These are phyloP conservation scores for Fusarium sp. DNA, from an alignment of 2,329 filamentous ascomycete genomes.

Conservation along the genomic window DNA sequence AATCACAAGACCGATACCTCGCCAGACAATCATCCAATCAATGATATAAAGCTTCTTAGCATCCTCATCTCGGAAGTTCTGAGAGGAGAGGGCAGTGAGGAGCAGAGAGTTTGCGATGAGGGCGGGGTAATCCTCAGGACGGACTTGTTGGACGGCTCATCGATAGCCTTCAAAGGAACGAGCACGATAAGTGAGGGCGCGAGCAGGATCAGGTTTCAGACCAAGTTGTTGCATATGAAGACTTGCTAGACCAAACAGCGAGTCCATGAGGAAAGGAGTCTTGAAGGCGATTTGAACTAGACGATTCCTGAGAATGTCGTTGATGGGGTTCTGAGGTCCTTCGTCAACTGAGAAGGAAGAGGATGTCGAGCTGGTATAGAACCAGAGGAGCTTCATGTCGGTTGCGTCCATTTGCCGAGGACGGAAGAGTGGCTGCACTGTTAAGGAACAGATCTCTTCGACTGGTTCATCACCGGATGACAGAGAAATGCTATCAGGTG, in stretches of 20 bases:
- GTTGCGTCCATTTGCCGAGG: constrained; percentile 48
- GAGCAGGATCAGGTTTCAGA: constrained; percentile 51
- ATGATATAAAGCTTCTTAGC: constrained; percentile 59
- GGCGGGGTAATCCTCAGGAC: constrained; percentile 58
- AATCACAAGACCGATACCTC: constrained; percentile 61
- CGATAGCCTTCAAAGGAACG: constrained; percentile 61
- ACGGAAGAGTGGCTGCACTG: constrained; percentile 44
- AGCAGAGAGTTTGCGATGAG: constrained; percentile 62
- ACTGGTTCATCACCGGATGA: constrained; percentile 16
- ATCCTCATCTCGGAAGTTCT: constrained; percentile 60
- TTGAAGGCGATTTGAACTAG: constrained; percentile 61
- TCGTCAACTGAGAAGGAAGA: constrained; percentile 56
- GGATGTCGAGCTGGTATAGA: constrained; percentile 60
- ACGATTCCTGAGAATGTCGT: constrained; percentile 56
- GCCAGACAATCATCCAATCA: constrained; percentile 66
- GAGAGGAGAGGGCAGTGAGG: constrained; percentile 60
- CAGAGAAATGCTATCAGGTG: constrained; percentile 16
- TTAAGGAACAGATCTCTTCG: constrained; percentile 22
- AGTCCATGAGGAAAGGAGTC: constrained; percentile 64
- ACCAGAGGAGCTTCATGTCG: constrained; percentile 66
- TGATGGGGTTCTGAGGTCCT: constrained; percentile 47
- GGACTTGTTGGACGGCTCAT: constrained; percentile 58
- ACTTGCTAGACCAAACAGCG: constrained; percentile 61
- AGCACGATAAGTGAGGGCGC: constrained; percentile 57
- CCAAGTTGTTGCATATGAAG: constrained; percentile 58